Percentiles rank a stretch among this genome's conserved stretches.
phyloP scores from a whole-genome alignment of 192 early-diverging fungal species.

The Chytriomyces confervae region DNA sequence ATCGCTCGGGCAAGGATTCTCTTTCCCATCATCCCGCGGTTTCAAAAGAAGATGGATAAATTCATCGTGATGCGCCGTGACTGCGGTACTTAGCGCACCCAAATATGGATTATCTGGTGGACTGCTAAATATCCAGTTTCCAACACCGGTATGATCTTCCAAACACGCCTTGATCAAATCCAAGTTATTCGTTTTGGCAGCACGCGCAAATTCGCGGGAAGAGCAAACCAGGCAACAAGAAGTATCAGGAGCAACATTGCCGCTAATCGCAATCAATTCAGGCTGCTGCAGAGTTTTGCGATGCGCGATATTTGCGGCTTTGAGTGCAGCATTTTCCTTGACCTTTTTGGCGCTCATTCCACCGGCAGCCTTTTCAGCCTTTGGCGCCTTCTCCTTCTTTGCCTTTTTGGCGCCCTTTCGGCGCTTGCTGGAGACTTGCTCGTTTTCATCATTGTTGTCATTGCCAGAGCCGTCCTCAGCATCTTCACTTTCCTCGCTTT shows the following conservation, averaged over 20 bases:
- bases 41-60: conserved; percentile 21
- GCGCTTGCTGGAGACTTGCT: neutral
- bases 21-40: neutral
- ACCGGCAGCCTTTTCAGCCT: conserved; percentile 11
- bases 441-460: conserved; percentile 13
- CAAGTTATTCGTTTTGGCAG: conserved; percentile 18
- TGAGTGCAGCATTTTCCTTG: conserved; percentile 7
- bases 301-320: conserved; percentile 7
- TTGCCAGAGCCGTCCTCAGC: neutral
- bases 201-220: conserved; percentile 43
- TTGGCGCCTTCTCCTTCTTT: neutral
- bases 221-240: conserved; percentile 58
- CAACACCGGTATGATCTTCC: conserved; percentile 1
- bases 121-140: conserved; percentile 17
- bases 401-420: conserved; percentile 20
- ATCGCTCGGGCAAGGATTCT: neutral
- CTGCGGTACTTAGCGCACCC: conserved; percentile 17
- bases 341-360: neutral
- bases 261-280: neutral
- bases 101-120: conserved; percentile 15
- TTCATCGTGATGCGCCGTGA: conserved; percentile 26
- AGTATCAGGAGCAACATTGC: conserved; percentile 28
- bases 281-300: conserved; percentile 8
- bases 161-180: conserved; percentile 20
- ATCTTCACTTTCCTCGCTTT: neutral